Evolutionary conservation across 1,284 basidiomycete species (phyloP).

Genomic region (Papiliotrema terrestris): DNA sequence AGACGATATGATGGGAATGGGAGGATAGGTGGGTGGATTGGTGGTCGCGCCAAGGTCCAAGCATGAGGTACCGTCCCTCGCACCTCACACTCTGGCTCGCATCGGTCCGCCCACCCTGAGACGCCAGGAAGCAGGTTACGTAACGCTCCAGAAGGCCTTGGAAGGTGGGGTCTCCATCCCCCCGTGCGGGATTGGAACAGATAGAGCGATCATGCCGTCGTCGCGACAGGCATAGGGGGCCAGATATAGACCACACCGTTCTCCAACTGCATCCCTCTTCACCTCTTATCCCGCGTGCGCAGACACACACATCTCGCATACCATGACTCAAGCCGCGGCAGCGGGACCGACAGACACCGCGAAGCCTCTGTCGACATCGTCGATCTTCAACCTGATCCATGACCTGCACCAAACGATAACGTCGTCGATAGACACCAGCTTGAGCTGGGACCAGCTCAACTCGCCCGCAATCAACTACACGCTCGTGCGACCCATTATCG

Average conservation of each 20-base stretch:
- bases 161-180: too few relatives aligned
- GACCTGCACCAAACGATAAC: constrained; percentile 32
- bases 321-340: background rate
- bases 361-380: background rate
- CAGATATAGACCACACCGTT: too few relatives aligned
- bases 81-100: too few relatives aligned
- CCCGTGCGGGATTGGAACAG: too few relatives aligned
- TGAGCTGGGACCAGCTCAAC: constrained; percentile 79
- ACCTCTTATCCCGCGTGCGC: background rate
- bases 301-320: background rate
- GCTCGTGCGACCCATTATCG: constrained; percentile 71
- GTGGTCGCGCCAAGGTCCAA: too few relatives aligned
- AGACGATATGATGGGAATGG: too few relatives aligned
- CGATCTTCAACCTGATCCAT: constrained; percentile 42
- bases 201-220: too few relatives aligned
- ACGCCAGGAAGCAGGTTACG: background rate
- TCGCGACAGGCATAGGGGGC: too few relatives aligned
- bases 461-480: constrained; percentile 81
- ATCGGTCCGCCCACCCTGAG: background rate
- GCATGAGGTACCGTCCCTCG: too few relatives aligned
- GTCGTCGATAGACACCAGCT: constrained; percentile 59
- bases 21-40: too few relatives aligned
- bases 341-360: background rate
- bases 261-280: background rate
- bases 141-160: background rate